A percentile compares a stretch with the other conserved stretches of the same genome.
Evolutionary conservation across 2,329 filamentous ascomycete species (phyloP).

Genomic region (Aurifilum marmelostoma): DNA sequence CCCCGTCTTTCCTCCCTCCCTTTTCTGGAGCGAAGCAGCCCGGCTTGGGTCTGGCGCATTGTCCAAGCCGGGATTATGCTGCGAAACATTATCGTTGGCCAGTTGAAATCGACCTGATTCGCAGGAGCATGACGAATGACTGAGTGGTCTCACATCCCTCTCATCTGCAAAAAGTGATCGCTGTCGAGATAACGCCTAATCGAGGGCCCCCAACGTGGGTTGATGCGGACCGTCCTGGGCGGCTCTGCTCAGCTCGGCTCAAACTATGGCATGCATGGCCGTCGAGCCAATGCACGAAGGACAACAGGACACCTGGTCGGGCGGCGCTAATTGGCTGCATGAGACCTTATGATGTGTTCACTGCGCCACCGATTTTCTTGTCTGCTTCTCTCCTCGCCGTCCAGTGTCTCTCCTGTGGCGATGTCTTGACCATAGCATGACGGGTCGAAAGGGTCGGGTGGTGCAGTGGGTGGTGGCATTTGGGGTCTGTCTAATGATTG

Average conservation of each 20-base stretch:
- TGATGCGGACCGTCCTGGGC: background rate
- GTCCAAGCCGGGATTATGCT: background rate
- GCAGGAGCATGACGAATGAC: background rate
- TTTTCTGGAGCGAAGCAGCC: background rate
- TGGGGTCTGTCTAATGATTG: background rate
- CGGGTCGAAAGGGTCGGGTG: background rate
- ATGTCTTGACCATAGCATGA: background rate
- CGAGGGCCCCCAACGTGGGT: background rate
- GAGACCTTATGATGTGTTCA: slow-evolving; percentile 4
- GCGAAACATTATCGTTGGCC: background rate
- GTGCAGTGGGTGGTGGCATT: background rate
- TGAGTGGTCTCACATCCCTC: background rate
- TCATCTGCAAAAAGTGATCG: background rate
- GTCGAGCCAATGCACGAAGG: background rate
- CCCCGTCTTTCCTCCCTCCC: no score
- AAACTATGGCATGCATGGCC: background rate
- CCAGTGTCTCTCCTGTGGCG: background rate
- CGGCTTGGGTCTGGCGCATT: background rate
- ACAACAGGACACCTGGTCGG: background rate
- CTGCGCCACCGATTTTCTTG: slow-evolving; percentile 4
- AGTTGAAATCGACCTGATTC: background rate
- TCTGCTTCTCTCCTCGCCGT: background rate
- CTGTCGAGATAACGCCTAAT: background rate
- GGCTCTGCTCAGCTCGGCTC: slow-evolving; percentile 2
- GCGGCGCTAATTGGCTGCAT: slow-evolving; percentile 7